Conservation (phyloP, 371 early-diverging fungal genomes). For the Pancytospora philotis region DNA sequence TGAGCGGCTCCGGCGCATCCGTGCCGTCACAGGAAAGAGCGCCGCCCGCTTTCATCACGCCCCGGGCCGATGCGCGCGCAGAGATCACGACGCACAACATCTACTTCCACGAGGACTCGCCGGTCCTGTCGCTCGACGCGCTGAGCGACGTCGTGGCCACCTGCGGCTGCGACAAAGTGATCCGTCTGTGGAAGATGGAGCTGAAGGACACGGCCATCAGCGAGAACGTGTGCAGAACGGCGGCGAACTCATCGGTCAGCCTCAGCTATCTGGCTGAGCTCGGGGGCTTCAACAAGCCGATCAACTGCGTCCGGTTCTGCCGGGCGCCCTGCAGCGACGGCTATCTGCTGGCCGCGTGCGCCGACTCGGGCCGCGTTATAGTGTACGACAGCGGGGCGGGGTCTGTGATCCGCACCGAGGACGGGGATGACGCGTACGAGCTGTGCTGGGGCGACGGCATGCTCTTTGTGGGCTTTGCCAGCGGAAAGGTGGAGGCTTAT, state of each 20-base stretch:
- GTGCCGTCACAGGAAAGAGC: no score
- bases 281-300: slow-evolving; percentile 38
- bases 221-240: slow-evolving; percentile 43
- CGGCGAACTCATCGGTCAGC: slow-evolving; percentile 29
- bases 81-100: slow-evolving; percentile 57
- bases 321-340: neutral
- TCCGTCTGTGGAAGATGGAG: slow-evolving; percentile 55
- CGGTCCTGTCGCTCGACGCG: slow-evolving; percentile 49
- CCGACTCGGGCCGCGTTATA: slow-evolving; percentile 53
- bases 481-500: slow-evolving; percentile 36
- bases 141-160: slow-evolving; percentile 48
- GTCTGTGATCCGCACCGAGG: slow-evolving; percentile 33
- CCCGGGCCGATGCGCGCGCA: no score
- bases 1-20: no score
- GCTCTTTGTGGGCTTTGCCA: slow-evolving; percentile 40
- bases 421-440: slow-evolving; percentile 57
- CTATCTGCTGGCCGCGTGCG: slow-evolving; percentile 45
- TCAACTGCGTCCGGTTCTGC: slow-evolving; percentile 54
- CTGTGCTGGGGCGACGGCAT: slow-evolving; percentile 40
- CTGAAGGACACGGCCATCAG: neutral
- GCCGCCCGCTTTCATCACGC: no score
- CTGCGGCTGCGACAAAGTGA: slow-evolving; percentile 51
- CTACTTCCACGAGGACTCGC: slow-evolving; percentile 57
- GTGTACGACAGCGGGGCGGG: slow-evolving; percentile 25
- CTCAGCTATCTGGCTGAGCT: slow-evolving; percentile 46